Percentiles rank a stretch among this genome's conserved stretches.
Evolutionary conservation across 2,329 filamentous ascomycete species (phyloP).

Genomic region (Rhinocladiella mackenziei): DNA sequence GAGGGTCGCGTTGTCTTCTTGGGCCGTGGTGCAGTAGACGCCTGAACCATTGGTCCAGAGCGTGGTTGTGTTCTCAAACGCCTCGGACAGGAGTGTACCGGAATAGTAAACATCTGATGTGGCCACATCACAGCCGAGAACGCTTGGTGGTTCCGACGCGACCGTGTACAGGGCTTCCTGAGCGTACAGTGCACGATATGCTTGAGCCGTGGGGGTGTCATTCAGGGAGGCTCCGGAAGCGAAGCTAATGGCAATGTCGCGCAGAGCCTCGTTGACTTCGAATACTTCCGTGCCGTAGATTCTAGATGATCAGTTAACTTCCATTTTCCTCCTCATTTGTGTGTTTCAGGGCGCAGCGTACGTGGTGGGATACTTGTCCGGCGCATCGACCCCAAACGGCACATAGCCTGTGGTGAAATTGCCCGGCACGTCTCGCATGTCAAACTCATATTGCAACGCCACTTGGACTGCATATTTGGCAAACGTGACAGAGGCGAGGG

Average conservation of each 20-base stretch:
- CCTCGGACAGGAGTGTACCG: slow-evolving; percentile 56
- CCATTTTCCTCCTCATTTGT: not conserved
- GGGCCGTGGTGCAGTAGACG: slow-evolving; percentile 65
- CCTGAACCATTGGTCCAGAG: slow-evolving; percentile 66
- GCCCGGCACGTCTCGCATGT: slow-evolving; percentile 61
- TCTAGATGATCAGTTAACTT: slow-evolving; percentile 30
- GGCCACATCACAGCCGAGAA: slow-evolving; percentile 63
- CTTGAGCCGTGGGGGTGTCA: slow-evolving; percentile 48
- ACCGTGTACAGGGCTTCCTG: slow-evolving; percentile 37
- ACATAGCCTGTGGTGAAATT: slow-evolving; percentile 68
- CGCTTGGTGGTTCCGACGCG: slow-evolving; percentile 47
- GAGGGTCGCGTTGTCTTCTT: slow-evolving; percentile 68
- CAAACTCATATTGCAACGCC: slow-evolving; percentile 71
- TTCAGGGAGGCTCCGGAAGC: slow-evolving; percentile 51
- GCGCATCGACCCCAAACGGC: slow-evolving; percentile 55
- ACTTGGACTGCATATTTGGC: slow-evolving; percentile 69
- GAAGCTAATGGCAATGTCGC: slow-evolving; percentile 50
- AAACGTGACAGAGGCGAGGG: slow-evolving; percentile 63
- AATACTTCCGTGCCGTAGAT: slow-evolving; percentile 68
- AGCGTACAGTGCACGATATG: slow-evolving; percentile 55
- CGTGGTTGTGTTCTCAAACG: slow-evolving; percentile 62
- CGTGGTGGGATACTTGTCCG: slow-evolving; percentile 52
- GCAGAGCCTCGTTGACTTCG: slow-evolving; percentile 59
- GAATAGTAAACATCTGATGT: slow-evolving; percentile 71
- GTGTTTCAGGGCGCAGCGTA: slow-evolving; percentile 2